Evolutionary conservation across 305 asterid species (phyloP), one percentile per base, ranked within the genome.

Genomic region (Solanum aculeatissimum): DNA sequence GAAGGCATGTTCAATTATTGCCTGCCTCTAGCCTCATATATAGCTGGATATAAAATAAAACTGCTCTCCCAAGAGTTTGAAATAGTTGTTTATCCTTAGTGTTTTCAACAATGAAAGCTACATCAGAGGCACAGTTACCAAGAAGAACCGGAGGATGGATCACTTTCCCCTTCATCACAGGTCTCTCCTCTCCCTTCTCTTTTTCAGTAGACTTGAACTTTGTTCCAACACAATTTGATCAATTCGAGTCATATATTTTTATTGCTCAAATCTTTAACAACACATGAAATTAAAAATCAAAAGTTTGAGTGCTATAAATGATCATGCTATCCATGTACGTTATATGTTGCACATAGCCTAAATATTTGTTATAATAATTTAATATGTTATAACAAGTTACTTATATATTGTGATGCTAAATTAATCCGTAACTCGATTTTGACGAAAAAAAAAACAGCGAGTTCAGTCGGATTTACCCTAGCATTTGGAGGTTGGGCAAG

Each of bases 111-210:
- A 74, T 74, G 81, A 60, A 74, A 74, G 15, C 60, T 47, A 14
- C 58, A 74, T 9, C 81, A 4, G 21, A 47, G n/a, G 23, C 81
- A 43, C 81, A 14, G 4, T 43, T 71, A 2, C 8, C 80, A 7
- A 42, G 57, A 43, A 70, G 18, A 4, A 43, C 38, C 2, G 97
- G 95, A n/a, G 95, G 94, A 65, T 89, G 95, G 97, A 88, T 89
- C 87, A 89, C 97, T 83, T 90, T 92, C 40, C 97, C 95, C 60
- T 93, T 92, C 83, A 89, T 89, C 87, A 88, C 91, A 86, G 95
- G 95, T 92, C 38, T 74, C 54, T 21, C 62, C 57, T 63, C 29
- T 54, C 10, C 6, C 8, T 32, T 27, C 29, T 54, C 23, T 19
- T 29, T 66, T 32, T 9, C 4, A 6, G 0, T 13, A 27, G n/a